Percentiles rank a stretch among this genome's conserved stretches.
phyloP scores from a whole-genome alignment of 306 rosid genomes.

The Casuarina glauca region DNA sequence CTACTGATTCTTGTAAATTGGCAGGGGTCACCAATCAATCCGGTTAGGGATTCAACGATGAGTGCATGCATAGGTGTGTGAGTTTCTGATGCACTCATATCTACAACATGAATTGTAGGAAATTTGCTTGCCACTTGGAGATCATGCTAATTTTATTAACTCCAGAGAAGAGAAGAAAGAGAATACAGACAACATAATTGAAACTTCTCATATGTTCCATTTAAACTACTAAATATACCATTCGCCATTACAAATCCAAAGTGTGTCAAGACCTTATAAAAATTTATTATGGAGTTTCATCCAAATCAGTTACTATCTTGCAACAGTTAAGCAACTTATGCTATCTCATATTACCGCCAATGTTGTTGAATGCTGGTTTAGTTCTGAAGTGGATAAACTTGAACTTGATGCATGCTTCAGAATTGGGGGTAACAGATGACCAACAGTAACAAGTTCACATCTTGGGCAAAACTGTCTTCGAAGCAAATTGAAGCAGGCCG shows the following conservation, averaged over 20 bases:
- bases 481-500: conserved; percentile 37
- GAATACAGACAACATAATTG: not conserved
- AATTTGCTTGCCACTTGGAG: not conserved
- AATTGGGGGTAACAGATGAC: conserved; percentile 15
- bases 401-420: conserved; percentile 27
- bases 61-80: too few species aligned
- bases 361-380: conserved; percentile 28
- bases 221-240: not conserved
- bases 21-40: too few species aligned
- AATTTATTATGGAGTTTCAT: conserved; percentile 4
- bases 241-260: not conserved
- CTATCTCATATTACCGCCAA: conserved; percentile 18
- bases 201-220: not conserved
- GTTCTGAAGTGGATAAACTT: conserved; percentile 35
- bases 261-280: not conserved
- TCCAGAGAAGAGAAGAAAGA: not conserved
- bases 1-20: too few species aligned
- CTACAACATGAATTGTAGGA: not conserved
- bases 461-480: conserved; percentile 22
- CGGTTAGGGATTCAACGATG: too few species aligned
- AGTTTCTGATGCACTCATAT: not conserved
- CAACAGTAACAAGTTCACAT: conserved; percentile 19
- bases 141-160: not conserved
- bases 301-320: conserved; percentile 17
- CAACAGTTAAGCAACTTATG: conserved; percentile 29